Base-by-base conservation (phyloP, 768 basidiomycete genomes). In the Suillus cothurnatus region DNA sequence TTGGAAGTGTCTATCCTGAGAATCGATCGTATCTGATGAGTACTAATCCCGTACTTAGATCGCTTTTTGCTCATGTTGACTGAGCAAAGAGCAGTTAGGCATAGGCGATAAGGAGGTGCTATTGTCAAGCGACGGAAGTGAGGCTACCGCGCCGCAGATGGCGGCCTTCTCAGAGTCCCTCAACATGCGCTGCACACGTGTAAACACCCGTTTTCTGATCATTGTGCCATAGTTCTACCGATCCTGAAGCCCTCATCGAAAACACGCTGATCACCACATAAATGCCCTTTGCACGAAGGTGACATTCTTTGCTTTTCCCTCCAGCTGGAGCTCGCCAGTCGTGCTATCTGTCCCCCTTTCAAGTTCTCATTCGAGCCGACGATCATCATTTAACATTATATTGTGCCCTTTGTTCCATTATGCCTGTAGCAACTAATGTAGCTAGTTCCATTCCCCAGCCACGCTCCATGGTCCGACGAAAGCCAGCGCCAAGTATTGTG, bases 401-500 rank as follows among this genome's bases (percentile, higher is more conserved):
- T 49, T 28, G 28, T n/a, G 32, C 26, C 26, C 28, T 39, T 41
- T 59, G 58, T 59, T 75, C 67, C 73, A 75, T 66, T 61, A 76
- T 76, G 75, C 75, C 75, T 69, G 68, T 71, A 64, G 67, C 70
- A 47, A 60, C 74, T 66, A 69, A 63, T 47, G 76, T 75, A 61
- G 60, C 74, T 9, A 61, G 43, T 6, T 61, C 75, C 61, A 21
- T 57, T 47, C 56, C 60, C 61, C 75, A 77, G 61, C 28, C 70
- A 4, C 75, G 76, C 2, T 41, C 58, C 58, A 39, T 41, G 39
- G 66, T 78, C 26, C 72, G 76, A 57, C 85, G 89, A 63, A 89
- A 89, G 70, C 88, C 86, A 6, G 78, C 86, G 4, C 88, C 88
- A 7, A 72, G 77, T 55, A 79, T 86, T 63, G 82, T 83, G 59